Percentiles rank a stretch among this genome's conserved stretches.
phyloP scores from a whole-genome alignment of 371 early-diverging fungal species.

The Rhizopus stolonifer region DNA sequence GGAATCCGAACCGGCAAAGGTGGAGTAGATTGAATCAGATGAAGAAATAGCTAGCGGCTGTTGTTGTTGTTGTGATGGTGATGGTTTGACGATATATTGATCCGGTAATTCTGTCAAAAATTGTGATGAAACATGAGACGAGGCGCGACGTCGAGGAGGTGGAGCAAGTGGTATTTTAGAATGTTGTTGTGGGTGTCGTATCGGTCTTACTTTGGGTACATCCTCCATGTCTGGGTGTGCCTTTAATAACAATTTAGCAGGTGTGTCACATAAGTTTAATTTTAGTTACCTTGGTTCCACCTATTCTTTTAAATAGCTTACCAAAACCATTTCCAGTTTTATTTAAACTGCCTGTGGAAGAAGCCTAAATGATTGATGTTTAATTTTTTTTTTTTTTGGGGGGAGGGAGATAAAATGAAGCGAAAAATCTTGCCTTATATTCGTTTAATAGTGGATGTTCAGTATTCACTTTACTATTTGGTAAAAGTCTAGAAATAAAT shows the following conservation, averaged over 20 bases:
- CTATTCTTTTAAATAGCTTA: constrained; percentile 24
- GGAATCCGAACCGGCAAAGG: constrained; percentile 26
- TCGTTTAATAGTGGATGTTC: neutral
- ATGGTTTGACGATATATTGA: no score
- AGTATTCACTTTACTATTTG: neutral
- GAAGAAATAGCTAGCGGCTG: no score
- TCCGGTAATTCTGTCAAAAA: constrained; percentile 17
- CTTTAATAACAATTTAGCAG: no score
- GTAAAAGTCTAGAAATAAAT: constrained; percentile 22
- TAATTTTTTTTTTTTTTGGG: no score
- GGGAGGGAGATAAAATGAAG: no score
- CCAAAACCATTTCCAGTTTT: constrained; percentile 7
- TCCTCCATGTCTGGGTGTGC: no score
- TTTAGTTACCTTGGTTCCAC: constrained; percentile 15
- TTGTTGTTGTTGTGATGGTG: no score
- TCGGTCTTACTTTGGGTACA: constrained; percentile 18
- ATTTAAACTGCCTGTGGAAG: neutral
- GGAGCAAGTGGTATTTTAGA: constrained; percentile 28
- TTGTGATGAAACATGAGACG: constrained; percentile 6
- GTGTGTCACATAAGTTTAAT: no score
- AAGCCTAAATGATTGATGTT: neutral
- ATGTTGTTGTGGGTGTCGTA: constrained; percentile 9
- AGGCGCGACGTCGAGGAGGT: constrained; percentile 12
- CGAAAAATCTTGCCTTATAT: neutral
- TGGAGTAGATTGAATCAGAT: constrained; percentile 26